Evolutionary conservation across 1,284 basidiomycete species (phyloP), one percentile per base, ranked within the genome.

Genomic region (Sporisorium scitamineum): DNA sequence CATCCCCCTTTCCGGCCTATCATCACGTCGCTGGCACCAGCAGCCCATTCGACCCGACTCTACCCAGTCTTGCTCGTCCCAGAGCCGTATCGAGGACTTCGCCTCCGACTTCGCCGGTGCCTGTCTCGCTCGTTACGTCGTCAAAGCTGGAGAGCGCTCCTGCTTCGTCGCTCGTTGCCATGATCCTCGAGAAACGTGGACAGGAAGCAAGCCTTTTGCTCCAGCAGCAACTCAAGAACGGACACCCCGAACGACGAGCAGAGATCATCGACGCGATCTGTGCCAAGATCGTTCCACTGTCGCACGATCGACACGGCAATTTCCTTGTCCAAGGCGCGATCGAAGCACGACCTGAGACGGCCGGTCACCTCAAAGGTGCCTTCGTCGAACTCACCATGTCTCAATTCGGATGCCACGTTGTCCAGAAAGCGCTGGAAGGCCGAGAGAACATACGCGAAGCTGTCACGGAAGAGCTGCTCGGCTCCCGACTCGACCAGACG

Each of bases 361-460:
- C 76, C 16, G 57, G 68, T 64, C 59, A 67, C 14, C 63, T 85
- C 29, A 56, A 61, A 26, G 79, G 76, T 1, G 52, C 67, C 2
- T 79, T 78, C 48, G 79, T 78, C 14, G 54, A 70, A 16, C 73
- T 85, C 26, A 52, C 79, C 24, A 63, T 81, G 34, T 80, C 77
- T 24, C 80, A 80, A 20, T 79, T 76, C 41, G 83, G 83, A 22
- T 78, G 79, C 22, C 79, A 84, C 37, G 82, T 85, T 2, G 76
- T 84, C 24, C 81, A 79, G 58, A 62, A 70, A 22, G 65, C 78
- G 11, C 61, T 85, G 5, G 79, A 80, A 27, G 73, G 69, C 18
- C 72, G 60, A 11, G 78, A 79, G 34, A 29, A 20, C 9, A 26
- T 76, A 18, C 65, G 70, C 11, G 51, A 52, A 2, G 47, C 45